Evolutionary conservation across 805 yeast species (phyloP), one percentile per base, ranked within the genome.

Genomic region (Starmerella tilneyi): DNA sequence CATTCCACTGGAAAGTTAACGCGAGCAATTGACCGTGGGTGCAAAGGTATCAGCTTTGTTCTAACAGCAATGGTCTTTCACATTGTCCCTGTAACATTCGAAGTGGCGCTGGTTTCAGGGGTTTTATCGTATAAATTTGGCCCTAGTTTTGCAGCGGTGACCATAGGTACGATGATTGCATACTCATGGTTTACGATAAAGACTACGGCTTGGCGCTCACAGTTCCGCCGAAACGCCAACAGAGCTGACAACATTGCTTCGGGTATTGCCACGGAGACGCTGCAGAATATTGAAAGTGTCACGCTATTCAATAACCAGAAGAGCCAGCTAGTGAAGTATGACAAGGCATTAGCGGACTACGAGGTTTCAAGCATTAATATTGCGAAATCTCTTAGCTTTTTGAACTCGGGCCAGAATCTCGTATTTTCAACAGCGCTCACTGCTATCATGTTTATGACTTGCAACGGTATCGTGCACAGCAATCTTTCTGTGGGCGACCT

Each of bases 371-470:
- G 65, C n/a, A 66, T 81, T 53, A 78, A 78, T 55, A 81, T 82
- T 26, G 88, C 88, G 9, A 81, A 85, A 0, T 81, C 89, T 3
- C 67, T 81, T 46, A 84, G 88, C 20, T 79, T 67, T 54, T 65
- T 81, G 49, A 81, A 82, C 54, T 70, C 85, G 0, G 89, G 89
- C n/a, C 92, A 81, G 62, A 80, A 78, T 59, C 55, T 81, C 44
- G 81, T 81, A 19, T 81, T 81, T 65, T 84, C 96, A 0, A 64
- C 83, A 32, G 97, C 98, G 1, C 68, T 92, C 51, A 92, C 98
- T 1, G 83, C 79, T 2, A 92, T 92, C 94, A 92, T 92, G 98
- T 92, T 84, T 62, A 80, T 92, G 94, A 96, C 96, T 13, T 84
- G 95, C 57, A 76, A 78, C 45, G 97, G 97, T 22, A 92, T 92